Base-by-base conservation (phyloP, 164 flowering plant species). In the Vitis labrusca region DNA sequence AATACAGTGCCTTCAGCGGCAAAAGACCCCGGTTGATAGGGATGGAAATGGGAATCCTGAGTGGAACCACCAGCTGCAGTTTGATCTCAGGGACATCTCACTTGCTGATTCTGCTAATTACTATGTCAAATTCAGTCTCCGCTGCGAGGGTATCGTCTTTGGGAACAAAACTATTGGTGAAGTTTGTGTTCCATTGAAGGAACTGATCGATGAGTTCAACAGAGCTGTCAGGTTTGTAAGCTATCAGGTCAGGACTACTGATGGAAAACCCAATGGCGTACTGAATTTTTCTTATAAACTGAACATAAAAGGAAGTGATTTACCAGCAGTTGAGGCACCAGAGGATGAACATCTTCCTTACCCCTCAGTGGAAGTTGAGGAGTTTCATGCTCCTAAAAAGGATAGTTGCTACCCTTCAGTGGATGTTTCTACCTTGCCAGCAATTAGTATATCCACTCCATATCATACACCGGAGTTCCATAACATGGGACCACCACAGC, bases 211-310 rank as follows among this genome's bases (percentile, higher is more conserved):
- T 0, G 81, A 74, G n/a, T 67, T 23, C 9, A 51, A 47, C 0
- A 78, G 80, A 5, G 68, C 59, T 17, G 71, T 70, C 10, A 66
- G 80, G 71, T 79, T 49, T 63, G 77, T 79, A 8, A 79, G 78
- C 29, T 86, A 86, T 59, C 84, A 84, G 80, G 79, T 84, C 7
- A 58, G 76, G 2, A 65, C 9, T n/a, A 1, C 73, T 10, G 75
- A 83, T 11, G 79, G 86, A 14, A 80, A 74, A 65, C 72, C 79
- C 6, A 84, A 79, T 67, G 90, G 90, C 32, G 74, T 84, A 49
- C 50, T 84, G 19, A 65, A 72, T 64, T 84, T 86, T 72, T 78
- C 84, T 8, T 84, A 76, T 53, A 79, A 79, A 61, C 54, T 82
- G 23, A 64, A 8, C 23, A 72, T n/a, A 6, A 59, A 17, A 10